Evolutionary conservation across 1,284 basidiomycete species (phyloP), one percentile per base, ranked within the genome.

Genomic region (Anthracocystis panici-leucophaei): DNA sequence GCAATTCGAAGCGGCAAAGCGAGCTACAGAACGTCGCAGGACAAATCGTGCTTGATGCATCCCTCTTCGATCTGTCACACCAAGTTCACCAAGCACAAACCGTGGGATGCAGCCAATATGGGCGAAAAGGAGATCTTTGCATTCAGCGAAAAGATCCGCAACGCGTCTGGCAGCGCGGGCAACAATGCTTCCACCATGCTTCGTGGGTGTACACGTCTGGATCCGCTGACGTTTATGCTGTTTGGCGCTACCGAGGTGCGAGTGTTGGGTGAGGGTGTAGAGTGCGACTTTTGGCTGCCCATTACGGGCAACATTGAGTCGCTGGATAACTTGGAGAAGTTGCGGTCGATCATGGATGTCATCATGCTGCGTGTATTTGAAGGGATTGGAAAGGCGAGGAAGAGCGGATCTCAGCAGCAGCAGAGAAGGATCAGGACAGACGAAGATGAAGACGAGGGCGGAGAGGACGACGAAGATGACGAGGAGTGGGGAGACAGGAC

Each of bases 281-380:
- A 92, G 82, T 95, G 93, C 83, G 95, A 98, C 82, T 90, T 90
- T 49, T 98, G 95, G 95, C 87, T 97, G 23, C 93, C 94, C 11
- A 89, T 97, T 55, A 88, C 91, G 27, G 95, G 95, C 46, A 81
- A 82, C 54, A 84, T 91, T 65, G 90, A 92, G 77, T 90, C 91
- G 6, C 87, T 98, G 73, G 93, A 96, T 84, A 91, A 94, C 78
- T 87, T 97, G 23, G 91, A 92, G 82, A 89, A 90, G n/a, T 87
- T 98, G 79, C 95, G 95, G 86, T 88, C 87, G 29, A 87, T 92
- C 76, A 90, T 97, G 88, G 93, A 97, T 80, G 87, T 88, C 3
- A 94, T 92, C 82, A 91, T 97, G 91, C 87, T 95, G 56, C 90
- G 95, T 46, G 93, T 97, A 1, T 97, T 95, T 78, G 93, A 97